Evolutionary conservation across 2,329 filamentous ascomycete genomes (phyloP), one percentile per base, ranked within the genome.

Genomic region (Calonectria montana): DNA sequence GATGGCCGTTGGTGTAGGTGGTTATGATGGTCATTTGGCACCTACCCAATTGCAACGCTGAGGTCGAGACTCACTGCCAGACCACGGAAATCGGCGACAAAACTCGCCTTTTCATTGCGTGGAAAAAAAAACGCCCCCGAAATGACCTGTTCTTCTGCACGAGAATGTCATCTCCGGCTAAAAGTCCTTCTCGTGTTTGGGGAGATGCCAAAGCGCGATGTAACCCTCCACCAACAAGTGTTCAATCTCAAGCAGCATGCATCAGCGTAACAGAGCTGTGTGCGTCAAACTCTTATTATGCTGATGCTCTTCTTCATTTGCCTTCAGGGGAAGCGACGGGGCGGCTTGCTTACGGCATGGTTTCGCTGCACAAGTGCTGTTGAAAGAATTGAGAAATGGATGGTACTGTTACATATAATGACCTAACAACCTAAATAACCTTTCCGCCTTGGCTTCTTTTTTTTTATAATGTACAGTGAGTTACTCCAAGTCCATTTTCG

Each of bases 31-130:
- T 53, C 62, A 55, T 59, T 21, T 15, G 50, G 23, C 48, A 66
- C 64, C 50, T 37, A 35, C 64, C 48, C 39, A 12, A 66, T 66
- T 66, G 37, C 64, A 66, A 66, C 64, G 59, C 64, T 39, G 27
- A 66, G 45, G 25, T 62, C 16, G 25, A 45, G 18, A 31, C n/a
- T 18, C 18, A 27, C 15, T 21, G 25, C 27, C 9, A 3, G 57
- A 41, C 29, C 9, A 18, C 39, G 57, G 39, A 31, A 27, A 15
- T 8, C 57, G 39, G 39, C 39, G 21, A 27, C 12, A 18, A 18
- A 43, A 27, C 3, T 10, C 16, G 13, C 12, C 10, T 21, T 59
- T 39, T 59, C 31, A 59, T 59, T 25, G 53, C 25, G 25, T 27
- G 35, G 53, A 21, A 39, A 59, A 59, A 59, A 59, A 23, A 4